These are phyloP conservation scores for Schoenoplectus triqueter DNA, from an alignment of 202 grass and related monocot species.

Conservation along the genomic window DNA sequence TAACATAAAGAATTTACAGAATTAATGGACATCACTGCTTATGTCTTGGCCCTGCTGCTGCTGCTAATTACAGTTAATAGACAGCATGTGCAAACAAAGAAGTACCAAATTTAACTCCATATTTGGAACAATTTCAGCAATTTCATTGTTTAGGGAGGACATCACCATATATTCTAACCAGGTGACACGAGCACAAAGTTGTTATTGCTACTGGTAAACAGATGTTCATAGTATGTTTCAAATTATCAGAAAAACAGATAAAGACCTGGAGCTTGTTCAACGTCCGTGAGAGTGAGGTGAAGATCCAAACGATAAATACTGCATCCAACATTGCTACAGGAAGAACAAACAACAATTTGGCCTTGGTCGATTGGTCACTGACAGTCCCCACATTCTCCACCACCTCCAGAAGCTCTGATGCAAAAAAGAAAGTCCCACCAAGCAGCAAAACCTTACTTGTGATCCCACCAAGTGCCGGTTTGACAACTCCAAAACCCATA, in stretches of 20 bases:
- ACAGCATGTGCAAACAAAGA: background rate
- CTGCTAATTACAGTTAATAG: background rate
- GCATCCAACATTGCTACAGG: slow-evolving; percentile 57
- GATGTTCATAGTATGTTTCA: background rate
- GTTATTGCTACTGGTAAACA: background rate
- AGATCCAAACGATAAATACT: slow-evolving; percentile 79
- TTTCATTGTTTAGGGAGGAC: background rate
- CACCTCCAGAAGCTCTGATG: slow-evolving; percentile 61
- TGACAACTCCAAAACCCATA: slow-evolving; percentile 69
- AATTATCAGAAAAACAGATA: slow-evolving; percentile 24
- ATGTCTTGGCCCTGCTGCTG: background rate
- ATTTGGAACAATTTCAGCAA: background rate
- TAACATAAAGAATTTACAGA: background rate
- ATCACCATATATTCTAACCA: background rate
- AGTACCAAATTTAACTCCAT: background rate
- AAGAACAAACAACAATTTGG: slow-evolving; percentile 59
- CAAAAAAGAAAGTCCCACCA: slow-evolving; percentile 58
- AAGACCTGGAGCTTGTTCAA: slow-evolving; percentile 67
- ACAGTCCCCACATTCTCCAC: slow-evolving; percentile 71
- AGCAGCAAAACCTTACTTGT: slow-evolving; percentile 56
- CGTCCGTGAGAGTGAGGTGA: slow-evolving; percentile 62
- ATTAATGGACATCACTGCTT: background rate
- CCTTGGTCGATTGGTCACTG: slow-evolving; percentile 71
- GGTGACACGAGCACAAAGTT: background rate
- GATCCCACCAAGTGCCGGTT: slow-evolving; percentile 49